A percentile compares a stretch with the other conserved stretches of the same genome.
Evolutionary conservation across 2,329 filamentous ascomycete genomes (phyloP).

Genomic region (Fusarium udum): DNA sequence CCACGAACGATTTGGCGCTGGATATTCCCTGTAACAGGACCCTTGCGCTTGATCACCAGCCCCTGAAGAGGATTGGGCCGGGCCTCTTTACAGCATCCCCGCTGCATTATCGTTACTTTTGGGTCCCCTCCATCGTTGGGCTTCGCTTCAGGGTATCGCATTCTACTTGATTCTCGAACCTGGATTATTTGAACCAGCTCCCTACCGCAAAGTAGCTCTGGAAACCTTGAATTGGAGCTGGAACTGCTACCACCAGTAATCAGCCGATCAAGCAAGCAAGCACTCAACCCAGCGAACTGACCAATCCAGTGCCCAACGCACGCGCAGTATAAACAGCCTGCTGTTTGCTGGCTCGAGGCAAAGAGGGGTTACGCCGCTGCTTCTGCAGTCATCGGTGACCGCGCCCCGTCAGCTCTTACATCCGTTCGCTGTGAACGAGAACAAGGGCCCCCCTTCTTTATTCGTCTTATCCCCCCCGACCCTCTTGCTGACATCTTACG

Average conservation of each 20-base stretch:
- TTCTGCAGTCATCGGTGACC: slow-evolving; percentile 41
- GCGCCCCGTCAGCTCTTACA: slow-evolving; percentile 41
- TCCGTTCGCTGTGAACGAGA: slow-evolving; percentile 35
- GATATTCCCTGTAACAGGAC: slow-evolving; percentile 16
- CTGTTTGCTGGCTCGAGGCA: slow-evolving; percentile 29
- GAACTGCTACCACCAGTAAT: slow-evolving; percentile 25
- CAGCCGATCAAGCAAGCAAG: slow-evolving; percentile 19
- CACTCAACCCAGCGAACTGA: slow-evolving; percentile 16
- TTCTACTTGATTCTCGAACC: slow-evolving; percentile 13
- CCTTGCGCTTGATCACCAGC: slow-evolving; percentile 25
- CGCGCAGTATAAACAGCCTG: slow-evolving; percentile 33
- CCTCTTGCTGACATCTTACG: slow-evolving; percentile 46
- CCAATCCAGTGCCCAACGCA: slow-evolving; percentile 27
- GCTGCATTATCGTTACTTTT: slow-evolving; percentile 24
- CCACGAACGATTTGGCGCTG: slow-evolving; percentile 10
- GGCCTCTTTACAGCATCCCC: slow-evolving; percentile 21
- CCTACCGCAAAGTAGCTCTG: slow-evolving; percentile 14
- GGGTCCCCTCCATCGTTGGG: slow-evolving; percentile 27
- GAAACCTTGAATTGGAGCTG: slow-evolving; percentile 9
- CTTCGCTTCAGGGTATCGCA: slow-evolving; percentile 12
- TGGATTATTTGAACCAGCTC: slow-evolving; percentile 12
- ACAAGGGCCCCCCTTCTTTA: slow-evolving; percentile 41
- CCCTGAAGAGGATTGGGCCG: slow-evolving; percentile 31
- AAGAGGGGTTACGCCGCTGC: slow-evolving; percentile 42
- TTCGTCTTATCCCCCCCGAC: slow-evolving; percentile 41